Percentiles rank a stretch among this genome's conserved stretches.
These are phyloP conservation scores for Tricholomella constricta DNA, from an alignment of 768 basidiomycete genomes.

Conservation along the genomic window DNA sequence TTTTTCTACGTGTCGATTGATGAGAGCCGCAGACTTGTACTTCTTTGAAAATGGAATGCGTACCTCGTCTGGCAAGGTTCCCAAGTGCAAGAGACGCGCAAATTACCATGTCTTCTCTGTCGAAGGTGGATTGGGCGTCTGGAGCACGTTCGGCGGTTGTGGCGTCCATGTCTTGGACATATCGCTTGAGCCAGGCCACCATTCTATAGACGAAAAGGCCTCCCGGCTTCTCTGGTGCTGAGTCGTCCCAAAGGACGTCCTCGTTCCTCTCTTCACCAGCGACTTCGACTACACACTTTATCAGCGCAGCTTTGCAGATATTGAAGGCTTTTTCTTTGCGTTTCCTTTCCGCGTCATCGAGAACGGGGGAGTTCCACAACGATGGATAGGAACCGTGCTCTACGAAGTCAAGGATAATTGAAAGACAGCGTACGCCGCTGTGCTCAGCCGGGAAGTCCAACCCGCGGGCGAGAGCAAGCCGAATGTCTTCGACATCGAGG, in stretches of 20 bases:
- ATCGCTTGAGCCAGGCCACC: constrained; percentile 72
- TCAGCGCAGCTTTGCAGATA: constrained; percentile 82
- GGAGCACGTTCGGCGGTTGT: constrained; percentile 30
- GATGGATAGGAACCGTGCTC: constrained; percentile 70
- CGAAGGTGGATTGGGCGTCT: constrained; percentile 17
- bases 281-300: constrained; percentile 85
- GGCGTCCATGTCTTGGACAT: constrained; percentile 43
- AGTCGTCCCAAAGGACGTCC: constrained; percentile 76
- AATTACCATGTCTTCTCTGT: constrained; percentile 75
- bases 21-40: constrained; percentile 1
- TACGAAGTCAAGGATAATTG: constrained; percentile 69
- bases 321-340: constrained; percentile 73
- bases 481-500: constrained; percentile 76
- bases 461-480: constrained; percentile 69
- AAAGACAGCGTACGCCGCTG: constrained; percentile 57
- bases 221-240: constrained; percentile 56
- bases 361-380: constrained; percentile 54
- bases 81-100: constrained; percentile 84
- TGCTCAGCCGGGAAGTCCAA: constrained; percentile 60
- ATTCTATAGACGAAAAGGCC: constrained; percentile 73
- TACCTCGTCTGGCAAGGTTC: constrained; percentile 79
- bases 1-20: constrained; percentile 43
- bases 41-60: constrained; percentile 8
- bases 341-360: constrained; percentile 52
- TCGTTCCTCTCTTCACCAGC: constrained; percentile 80